Conservation (phyloP, 1,139 yeast species). For the Groenewaldozyma auringiensis region DNA sequence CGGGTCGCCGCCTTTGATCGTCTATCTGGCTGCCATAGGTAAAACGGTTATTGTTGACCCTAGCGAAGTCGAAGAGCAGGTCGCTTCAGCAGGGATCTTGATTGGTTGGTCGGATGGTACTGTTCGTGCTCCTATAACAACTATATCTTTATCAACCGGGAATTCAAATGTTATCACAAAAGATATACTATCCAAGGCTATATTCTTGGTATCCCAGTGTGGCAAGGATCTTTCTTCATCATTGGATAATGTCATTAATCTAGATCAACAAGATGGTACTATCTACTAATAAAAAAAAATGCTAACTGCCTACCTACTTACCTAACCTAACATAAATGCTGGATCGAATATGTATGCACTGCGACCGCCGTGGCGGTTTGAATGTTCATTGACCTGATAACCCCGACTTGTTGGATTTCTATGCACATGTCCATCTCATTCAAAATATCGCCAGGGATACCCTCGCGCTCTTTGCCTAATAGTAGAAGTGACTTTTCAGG, state of each 20-base stretch:
- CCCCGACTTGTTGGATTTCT: slow-evolving; percentile 88
- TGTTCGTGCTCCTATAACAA: slow-evolving; percentile 42
- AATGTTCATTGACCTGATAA: slow-evolving; percentile 88
- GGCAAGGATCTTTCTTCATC: slow-evolving; percentile 20
- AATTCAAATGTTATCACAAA: slow-evolving; percentile 22
- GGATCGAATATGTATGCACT: slow-evolving; percentile 82
- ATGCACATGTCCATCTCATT: slow-evolving; percentile 81
- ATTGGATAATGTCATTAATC: slow-evolving; percentile 11
- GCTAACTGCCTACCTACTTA: no score
- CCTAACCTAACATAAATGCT: no score
- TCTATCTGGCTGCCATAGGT: slow-evolving; percentile 71
- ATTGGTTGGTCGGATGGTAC: slow-evolving; percentile 60
- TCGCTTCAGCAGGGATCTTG: slow-evolving; percentile 72
- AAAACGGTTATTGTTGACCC: slow-evolving; percentile 69
- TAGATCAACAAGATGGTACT: not conserved
- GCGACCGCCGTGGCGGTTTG: slow-evolving; percentile 95
- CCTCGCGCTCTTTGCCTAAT: slow-evolving; percentile 83
- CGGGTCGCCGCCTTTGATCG: slow-evolving; percentile 65
- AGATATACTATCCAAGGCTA: slow-evolving; percentile 26
- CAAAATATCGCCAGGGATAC: slow-evolving; percentile 79
- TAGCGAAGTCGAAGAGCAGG: slow-evolving; percentile 75
- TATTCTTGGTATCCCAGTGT: slow-evolving; percentile 20
- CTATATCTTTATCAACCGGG: slow-evolving; percentile 16
- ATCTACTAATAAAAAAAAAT: no score
- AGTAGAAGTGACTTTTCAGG: slow-evolving; percentile 73